A percentile compares a stretch with the other conserved stretches of the same genome.
These are phyloP conservation scores for Collybiopsis luxurians DNA, from an alignment of 768 basidiomycete species.

Conservation along the genomic window DNA sequence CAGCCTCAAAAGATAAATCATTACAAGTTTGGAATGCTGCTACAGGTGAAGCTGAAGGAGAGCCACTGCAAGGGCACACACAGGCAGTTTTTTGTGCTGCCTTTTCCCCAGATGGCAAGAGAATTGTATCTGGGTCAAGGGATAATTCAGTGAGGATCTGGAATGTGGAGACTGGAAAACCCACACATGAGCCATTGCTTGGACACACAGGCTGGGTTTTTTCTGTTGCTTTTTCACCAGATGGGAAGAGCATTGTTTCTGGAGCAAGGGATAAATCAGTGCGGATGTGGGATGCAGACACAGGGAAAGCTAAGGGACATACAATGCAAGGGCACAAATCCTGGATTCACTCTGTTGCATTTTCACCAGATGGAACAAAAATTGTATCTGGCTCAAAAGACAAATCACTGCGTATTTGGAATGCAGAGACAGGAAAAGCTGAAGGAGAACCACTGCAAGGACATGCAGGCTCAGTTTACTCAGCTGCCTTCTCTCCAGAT, in stretches of 20 bases:
- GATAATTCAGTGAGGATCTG: too few species aligned
- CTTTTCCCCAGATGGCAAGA: too few species aligned
- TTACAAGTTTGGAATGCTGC: not conserved
- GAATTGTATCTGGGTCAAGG: too few species aligned
- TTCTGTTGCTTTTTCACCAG: too few species aligned
- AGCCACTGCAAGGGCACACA: constrained; percentile 10
- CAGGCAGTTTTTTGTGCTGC: constrained; percentile 20
- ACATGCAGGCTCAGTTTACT: not conserved
- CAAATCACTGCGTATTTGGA: constrained; percentile 8
- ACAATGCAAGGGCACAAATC: constrained; percentile 9
- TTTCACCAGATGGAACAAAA: constrained; percentile 10
- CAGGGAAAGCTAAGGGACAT: constrained; percentile 22
- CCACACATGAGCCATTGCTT: too few species aligned
- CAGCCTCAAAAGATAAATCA: constrained; percentile 14
- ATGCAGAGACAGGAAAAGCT: constrained; percentile 4
- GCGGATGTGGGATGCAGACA: constrained; percentile 47
- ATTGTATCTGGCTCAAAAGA: constrained; percentile 11
- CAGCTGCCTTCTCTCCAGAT: constrained; percentile 11
- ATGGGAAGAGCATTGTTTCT: constrained; percentile 32
- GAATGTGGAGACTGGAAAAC: too few species aligned
- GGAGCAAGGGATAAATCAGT: constrained; percentile 48
- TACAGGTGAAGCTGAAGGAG: not conserved
- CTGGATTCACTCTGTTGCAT: not conserved
- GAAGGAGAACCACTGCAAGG: not conserved
- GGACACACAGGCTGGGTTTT: too few species aligned